Base-by-base conservation (phyloP, 139 green algal species). In the Ulvella scutata region DNA sequence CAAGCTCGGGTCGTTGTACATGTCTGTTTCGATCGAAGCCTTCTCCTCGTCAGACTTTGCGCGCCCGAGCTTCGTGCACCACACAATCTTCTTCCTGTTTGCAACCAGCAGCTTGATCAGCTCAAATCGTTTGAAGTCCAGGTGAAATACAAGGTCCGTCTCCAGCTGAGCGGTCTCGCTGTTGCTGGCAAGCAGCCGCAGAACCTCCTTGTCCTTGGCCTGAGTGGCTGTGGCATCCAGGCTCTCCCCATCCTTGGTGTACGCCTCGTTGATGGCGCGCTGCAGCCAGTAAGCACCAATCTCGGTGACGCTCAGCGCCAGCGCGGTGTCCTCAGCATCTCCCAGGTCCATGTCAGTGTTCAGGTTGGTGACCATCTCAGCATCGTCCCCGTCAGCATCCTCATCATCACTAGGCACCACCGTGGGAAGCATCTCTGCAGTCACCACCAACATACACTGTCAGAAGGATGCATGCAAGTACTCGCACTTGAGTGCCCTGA, bases 231-330 rank as follows among this genome's bases (percentile, higher is more conserved):
- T 76, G n/a, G 91, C 83, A 33, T 97, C 92, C 21, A 91, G 77
- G 4, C 62, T 83, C 26, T 79, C 75, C 26, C 78, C 85, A n/a
- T 67, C n/a, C 51, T 67, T 67, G n/a, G 31, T 67, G 39, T 91
- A 90, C 0, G 87, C 90, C 34, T 84, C 80, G 34, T 82, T 75
- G 9, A 99, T 83, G 44, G 89, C 79, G 29, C 94, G 89, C 87
- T 99, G 94, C 80, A 99, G 89, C 95, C 95, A 99, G 87, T 97
- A 98, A 3, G 95, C 94, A 77, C 99, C 94, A 77, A 99, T 96
- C 72, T 97, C 91, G 78, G 90, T 80, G 43, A 76, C 43, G 28
- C 44, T 9, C 37, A 67, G 67, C 39, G 74, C 60, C 33, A 83
- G 72, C 20, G 75, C 84, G 31, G 80, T 78, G 62, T 83, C 82